Evolutionary conservation across 441 rosid species (phyloP).

Genomic region (Populus trichocarpa): DNA sequence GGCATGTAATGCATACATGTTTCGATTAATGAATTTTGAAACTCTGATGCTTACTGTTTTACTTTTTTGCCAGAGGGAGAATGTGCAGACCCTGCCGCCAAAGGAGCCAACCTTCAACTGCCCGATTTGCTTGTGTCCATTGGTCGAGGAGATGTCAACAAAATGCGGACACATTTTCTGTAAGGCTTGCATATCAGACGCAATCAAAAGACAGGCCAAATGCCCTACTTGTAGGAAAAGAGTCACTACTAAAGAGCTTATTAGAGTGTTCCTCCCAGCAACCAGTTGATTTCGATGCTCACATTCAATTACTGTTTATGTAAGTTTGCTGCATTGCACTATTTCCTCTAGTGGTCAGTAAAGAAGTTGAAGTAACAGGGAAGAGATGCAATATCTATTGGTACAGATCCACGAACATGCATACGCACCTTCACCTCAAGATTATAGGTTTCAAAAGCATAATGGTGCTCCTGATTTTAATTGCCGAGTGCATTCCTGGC

Average conservation of each 20-base stretch:
- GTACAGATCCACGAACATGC: background rate
- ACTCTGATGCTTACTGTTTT: background rate
- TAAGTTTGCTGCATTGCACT: slow-evolving; percentile 28
- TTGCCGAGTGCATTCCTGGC: background rate
- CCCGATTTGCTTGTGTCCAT: slow-evolving; percentile 81
- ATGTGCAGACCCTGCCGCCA: slow-evolving; percentile 29
- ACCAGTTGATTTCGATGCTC: slow-evolving; percentile 39
- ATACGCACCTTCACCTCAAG: background rate
- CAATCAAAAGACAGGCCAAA: slow-evolving; percentile 51
- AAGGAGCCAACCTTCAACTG: slow-evolving; percentile 76
- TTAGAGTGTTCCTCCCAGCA: slow-evolving; percentile 86
- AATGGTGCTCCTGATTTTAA: background rate
- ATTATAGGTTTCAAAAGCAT: background rate
- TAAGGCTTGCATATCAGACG: slow-evolving; percentile 64
- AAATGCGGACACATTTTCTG: slow-evolving; percentile 98
- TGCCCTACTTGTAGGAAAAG: slow-evolving; percentile 92
- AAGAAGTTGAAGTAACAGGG: background rate
- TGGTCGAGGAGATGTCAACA: slow-evolving; percentile 74
- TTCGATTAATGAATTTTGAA: background rate
- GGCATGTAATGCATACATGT: background rate
- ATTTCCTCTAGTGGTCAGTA: background rate
- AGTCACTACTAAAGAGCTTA: slow-evolving; percentile 52
- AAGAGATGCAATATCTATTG: background rate
- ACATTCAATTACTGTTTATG: slow-evolving; percentile 19
- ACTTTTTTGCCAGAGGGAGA: slow-evolving; percentile 41